phyloP scores from a whole-genome alignment of 2,329 filamentous ascomycete genomes.

The Alternaria infectoria region DNA sequence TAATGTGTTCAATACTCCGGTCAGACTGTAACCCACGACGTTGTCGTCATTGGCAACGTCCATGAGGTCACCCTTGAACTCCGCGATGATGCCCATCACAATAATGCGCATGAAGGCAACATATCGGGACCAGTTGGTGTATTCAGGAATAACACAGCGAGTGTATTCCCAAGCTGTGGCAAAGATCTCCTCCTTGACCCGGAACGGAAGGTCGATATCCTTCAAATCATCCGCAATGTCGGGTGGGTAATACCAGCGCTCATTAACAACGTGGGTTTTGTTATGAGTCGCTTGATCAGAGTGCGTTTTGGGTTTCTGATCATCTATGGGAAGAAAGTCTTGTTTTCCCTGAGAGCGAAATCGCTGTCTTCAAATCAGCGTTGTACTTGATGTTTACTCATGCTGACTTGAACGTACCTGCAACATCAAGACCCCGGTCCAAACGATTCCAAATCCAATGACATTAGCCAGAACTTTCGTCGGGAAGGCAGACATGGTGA shows the following conservation, averaged over 20 bases:
- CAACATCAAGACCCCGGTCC: not conserved
- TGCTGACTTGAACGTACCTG: not conserved
- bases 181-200: constrained; percentile 15
- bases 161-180: constrained; percentile 31
- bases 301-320: not conserved
- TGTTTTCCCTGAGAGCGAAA: not conserved
- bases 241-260: constrained; percentile 8
- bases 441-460: not conserved
- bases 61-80: not conserved
- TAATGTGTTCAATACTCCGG: not conserved
- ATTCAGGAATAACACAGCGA: constrained; percentile 27
- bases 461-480: not conserved
- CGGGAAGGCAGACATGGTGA: not conserved
- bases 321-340: not conserved
- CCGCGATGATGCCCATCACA: constrained; percentile 2
- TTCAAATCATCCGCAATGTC: constrained; percentile 6
- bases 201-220: not conserved
- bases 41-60: constrained; percentile 2
- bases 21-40: not conserved
- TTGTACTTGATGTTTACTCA: not conserved
- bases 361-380: not conserved
- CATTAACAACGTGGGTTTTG: not conserved
- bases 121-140: constrained; percentile 29
- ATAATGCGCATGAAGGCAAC: constrained; percentile 28
- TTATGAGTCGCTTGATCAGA: not conserved